Evolutionary conservation across 805 yeast genomes (phyloP), one percentile per base, ranked within the genome.

Genomic region (Wickerhamiella dianesei): DNA sequence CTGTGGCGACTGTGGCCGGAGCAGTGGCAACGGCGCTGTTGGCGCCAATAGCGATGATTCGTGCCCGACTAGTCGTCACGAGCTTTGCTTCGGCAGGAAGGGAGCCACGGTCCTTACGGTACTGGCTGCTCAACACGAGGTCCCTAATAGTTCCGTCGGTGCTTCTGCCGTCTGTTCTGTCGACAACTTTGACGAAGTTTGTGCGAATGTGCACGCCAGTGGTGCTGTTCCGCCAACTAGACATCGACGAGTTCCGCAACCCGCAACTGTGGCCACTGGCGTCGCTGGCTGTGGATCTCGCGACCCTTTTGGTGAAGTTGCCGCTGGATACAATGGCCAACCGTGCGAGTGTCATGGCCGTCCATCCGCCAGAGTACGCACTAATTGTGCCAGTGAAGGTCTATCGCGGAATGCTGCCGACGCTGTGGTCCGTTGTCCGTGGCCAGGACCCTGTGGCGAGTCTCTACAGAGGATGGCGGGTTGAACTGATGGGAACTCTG

Each of bases 401-500:
- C 4, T 80, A 79, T 58, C 60, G 63, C 20, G 82, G 85, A 2
- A 62, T 76, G 50, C 67, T 72, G 54, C 71, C 71, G 44, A 72
- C 82, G 2, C 57, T 77, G 21, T 76, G 75, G 67, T 69, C 70
- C 48, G 62, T 75, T 4, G 49, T 71, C 40, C 61, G 63, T 16
- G 72, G 74, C 57, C 64, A 64, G 37, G 70, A 60, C 25, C 64
- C 74, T 36, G 62, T 69, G 6, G 67, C 71, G 35, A 63, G 69
- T 1, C 61, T 80, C 21, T 88, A 84, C 71, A 74, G 89, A 54
- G 98, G 97, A 35, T 89, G 97, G 97, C 75, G 85, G 61, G 79
- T 86, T 39, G 94, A 94, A 22, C 69, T 83, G 9, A 62, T 86
- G 48, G 85, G 89, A 50, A 74, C 84, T 2, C 62, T 83, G 43